Percentiles rank a stretch among this genome's conserved stretches.
Evolutionary conservation across 2,329 filamentous ascomycete species (phyloP).

Genomic region (Pseudocercospora pini-densiflorae): DNA sequence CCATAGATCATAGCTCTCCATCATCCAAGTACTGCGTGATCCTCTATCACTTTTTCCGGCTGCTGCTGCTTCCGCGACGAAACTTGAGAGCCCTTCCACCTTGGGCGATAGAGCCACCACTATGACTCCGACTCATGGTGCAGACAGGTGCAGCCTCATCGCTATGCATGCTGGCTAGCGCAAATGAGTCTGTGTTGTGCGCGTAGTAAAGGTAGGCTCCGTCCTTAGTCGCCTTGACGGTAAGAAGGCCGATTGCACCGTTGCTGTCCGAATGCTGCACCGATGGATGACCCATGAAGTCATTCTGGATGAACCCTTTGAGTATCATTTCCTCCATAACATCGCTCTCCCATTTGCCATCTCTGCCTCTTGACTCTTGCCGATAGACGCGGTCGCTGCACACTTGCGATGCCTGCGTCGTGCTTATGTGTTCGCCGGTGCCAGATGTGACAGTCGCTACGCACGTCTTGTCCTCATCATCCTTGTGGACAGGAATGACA

Average conservation of each 20-base stretch:
- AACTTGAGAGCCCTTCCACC: constrained; percentile 33
- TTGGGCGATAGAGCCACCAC: constrained; percentile 50
- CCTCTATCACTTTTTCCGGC: constrained; percentile 18
- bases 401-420: constrained; percentile 84
- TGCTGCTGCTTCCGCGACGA: constrained; percentile 5
- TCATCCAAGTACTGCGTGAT: background rate
- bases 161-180: constrained; percentile 85
- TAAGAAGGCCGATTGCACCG: constrained; percentile 90
- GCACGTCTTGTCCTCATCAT: constrained; percentile 69
- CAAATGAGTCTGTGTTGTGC: constrained; percentile 89
- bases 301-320: constrained; percentile 76
- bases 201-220: constrained; percentile 89
- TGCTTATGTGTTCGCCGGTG: constrained; percentile 97
- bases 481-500: constrained; percentile 75
- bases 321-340: constrained; percentile 68
- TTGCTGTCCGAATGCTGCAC: constrained; percentile 77
- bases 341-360: constrained; percentile 59
- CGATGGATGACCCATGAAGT: constrained; percentile 91
- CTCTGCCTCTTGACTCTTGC: constrained; percentile 62
- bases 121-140: constrained; percentile 80
- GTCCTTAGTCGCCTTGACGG: constrained; percentile 78
- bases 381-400: constrained; percentile 83
- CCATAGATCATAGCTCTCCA: background rate
- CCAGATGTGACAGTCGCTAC: constrained; percentile 90
- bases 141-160: constrained; percentile 75